These are phyloP conservation scores for Solanum bulbocastanum DNA, from an alignment of 257 asterid species.

Conservation along the genomic window DNA sequence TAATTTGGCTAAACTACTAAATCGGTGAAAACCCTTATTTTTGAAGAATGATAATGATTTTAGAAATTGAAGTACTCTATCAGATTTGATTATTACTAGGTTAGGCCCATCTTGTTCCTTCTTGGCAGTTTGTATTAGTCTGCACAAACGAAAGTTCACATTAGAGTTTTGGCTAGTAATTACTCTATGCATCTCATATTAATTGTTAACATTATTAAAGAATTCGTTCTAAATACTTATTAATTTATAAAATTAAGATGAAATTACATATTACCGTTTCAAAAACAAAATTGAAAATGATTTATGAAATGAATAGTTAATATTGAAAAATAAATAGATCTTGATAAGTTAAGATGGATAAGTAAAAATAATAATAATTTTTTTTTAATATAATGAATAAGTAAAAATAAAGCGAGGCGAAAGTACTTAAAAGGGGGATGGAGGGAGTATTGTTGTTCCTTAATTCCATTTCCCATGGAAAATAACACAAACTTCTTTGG, in stretches of 20 bases:
- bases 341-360: background rate
- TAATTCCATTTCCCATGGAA: background rate
- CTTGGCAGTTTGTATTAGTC: background rate
- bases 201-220: no score
- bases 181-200: rapidly evolving
- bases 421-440: background rate
- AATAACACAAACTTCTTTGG: background rate
- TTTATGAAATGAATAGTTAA: background rate
- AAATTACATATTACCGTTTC: no score
- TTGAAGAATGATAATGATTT: background rate
- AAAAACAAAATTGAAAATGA: no score
- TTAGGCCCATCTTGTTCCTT: background rate
- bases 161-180: background rate
- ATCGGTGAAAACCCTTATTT: no score
- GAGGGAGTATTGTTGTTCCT: background rate
- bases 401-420: background rate
- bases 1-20: no score
- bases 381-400: no score
- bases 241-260: no score
- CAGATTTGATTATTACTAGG: background rate
- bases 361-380: no score
- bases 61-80: background rate
- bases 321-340: background rate
- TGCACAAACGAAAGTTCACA: background rate
- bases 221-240: background rate